Base-by-base conservation (phyloP, 2,329 filamentous ascomycete species). In the Nothophaeocryptopus gaeumannii region DNA sequence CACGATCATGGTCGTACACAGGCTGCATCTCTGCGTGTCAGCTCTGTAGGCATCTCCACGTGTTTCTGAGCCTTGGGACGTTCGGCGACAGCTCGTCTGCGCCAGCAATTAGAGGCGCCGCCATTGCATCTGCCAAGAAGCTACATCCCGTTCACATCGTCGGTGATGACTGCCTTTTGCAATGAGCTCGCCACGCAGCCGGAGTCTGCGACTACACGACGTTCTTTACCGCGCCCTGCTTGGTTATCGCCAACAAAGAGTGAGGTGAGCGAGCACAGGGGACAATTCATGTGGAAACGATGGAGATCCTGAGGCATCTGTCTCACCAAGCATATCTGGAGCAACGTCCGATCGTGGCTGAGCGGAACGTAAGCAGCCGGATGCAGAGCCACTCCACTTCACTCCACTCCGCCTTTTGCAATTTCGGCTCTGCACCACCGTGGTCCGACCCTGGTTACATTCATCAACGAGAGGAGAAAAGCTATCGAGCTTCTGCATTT, bases 401-500 rank as follows among this genome's bases (percentile, higher is more conserved):
- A 38, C 8, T 7, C n/a, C n/a, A 32, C n/a, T n/a, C n/a, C n/a
- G n/a, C n/a, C n/a, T n/a, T 26, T 26, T 26, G 20, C 40, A 50
- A 51, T 47, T 51, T 51, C 52, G 45, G 52, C 39, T 41, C 34
- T 45, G 45, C 39, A 44, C 35, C 14, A 51, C 46, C 39, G 30
- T 38, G 47, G 30, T 16, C 39, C 49, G 38, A n/a, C 35, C 32
- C 37, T 35, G 49, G 31, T 45, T 39, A 20, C 52, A 48, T 36
- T 32, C 38, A 30, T 32, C 38, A 30, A 44, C 51, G 36, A 47
- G 37, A 32, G 46, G 26, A 47, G 40, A 30, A 44, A n/a, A n/a
- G n/a, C n/a, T n/a, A n/a, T n/a, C n/a, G n/a, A n/a, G n/a, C n/a
- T n/a, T n/a, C n/a, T n/a, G n/a, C n/a, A n/a, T n/a, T n/a, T n/a